A percentile compares a stretch with the other conserved stretches of the same genome.
Evolutionary conservation across 306 rosid genomes (phyloP).

Genomic region (Ceratonia siliqua): DNA sequence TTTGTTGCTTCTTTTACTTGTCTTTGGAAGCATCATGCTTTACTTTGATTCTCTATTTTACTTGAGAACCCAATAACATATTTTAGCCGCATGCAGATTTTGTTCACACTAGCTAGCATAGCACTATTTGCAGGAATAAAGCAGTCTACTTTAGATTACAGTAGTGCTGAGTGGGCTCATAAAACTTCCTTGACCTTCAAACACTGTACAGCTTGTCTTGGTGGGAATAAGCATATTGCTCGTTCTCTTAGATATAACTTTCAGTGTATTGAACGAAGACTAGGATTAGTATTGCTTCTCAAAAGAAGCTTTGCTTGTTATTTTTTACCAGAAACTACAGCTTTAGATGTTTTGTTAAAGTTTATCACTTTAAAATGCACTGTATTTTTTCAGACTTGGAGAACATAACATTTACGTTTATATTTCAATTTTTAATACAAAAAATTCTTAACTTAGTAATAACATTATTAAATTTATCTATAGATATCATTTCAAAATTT

Average conservation of each 20-base stretch:
- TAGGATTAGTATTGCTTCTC: not conserved
- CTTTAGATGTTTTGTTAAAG: not conserved
- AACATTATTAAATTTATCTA: too few species aligned
- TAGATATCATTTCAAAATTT: too few species aligned
- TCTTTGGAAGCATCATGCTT: slow-evolving; percentile 42
- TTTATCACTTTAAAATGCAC: too few species aligned
- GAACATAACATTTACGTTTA: too few species aligned
- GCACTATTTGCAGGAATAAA: slow-evolving; percentile 36
- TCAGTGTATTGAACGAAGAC: not conserved
- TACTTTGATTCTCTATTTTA: slow-evolving; percentile 45
- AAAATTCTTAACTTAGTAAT: not conserved
- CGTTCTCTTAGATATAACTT: not conserved
- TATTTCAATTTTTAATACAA: slow-evolving; percentile 4
- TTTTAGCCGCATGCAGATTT: not conserved
- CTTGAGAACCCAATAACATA: slow-evolving; percentile 34
- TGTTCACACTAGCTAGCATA: not conserved
- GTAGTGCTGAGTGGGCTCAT: not conserved
- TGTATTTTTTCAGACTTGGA: too few species aligned
- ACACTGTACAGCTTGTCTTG: not conserved
- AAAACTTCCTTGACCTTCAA: slow-evolving; percentile 6
- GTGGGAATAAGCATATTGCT: slow-evolving; percentile 21
- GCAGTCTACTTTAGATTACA: slow-evolving; percentile 26
- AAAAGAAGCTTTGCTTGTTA: not conserved
- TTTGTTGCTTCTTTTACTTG: slow-evolving; percentile 34
- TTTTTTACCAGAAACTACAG: slow-evolving; percentile 4